Percentiles rank a stretch among this genome's conserved stretches.
Evolutionary conservation across 2,329 filamentous ascomycete genomes (phyloP).

Genomic region (Alternaria arborescens): DNA sequence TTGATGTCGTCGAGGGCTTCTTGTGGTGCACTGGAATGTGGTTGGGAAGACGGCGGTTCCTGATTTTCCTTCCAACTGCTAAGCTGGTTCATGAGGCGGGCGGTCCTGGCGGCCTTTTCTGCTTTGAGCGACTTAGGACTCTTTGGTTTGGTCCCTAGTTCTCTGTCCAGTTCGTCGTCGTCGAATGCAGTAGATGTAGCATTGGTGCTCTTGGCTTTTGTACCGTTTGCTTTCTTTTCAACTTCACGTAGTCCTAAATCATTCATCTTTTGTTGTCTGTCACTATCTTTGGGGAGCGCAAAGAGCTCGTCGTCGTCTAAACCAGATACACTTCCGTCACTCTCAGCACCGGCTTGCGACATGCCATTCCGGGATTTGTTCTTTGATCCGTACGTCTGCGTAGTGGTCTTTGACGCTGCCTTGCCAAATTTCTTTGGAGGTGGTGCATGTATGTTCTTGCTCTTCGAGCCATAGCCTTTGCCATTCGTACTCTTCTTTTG

Average conservation of each 20-base stretch:
- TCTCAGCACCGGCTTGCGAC: constrained; percentile 1
- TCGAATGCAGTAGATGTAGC: not conserved
- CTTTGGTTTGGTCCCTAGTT: constrained; percentile 5
- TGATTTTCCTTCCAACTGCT: constrained; percentile 25
- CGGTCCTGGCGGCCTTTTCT: constrained; percentile 14
- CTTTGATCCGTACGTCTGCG: not conserved
- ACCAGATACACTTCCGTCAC: constrained; percentile 9
- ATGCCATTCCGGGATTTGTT: not conserved
- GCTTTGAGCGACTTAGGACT: not conserved
- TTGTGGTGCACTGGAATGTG: constrained; percentile 26
- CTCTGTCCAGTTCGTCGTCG: constrained; percentile 6
- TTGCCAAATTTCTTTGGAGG: constrained; percentile 16
- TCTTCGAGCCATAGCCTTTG: constrained; percentile 13
- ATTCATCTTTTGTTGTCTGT: not conserved
- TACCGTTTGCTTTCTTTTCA: constrained; percentile 8
- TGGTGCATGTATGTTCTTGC: constrained; percentile 23
- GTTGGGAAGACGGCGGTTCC: constrained; percentile 24
- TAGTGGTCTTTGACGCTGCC: not conserved
- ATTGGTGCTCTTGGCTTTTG: not conserved
- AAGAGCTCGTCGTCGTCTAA: constrained; percentile 11
- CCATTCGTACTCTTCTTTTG: constrained; percentile 13
- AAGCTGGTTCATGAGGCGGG: constrained; percentile 26
- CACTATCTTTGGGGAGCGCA: not conserved
- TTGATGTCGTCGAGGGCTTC: constrained; percentile 27
- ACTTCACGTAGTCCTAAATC: constrained; percentile 18